phyloP scores from a whole-genome alignment of 2,329 filamentous ascomycete species.

The Orbilia oligospora region DNA sequence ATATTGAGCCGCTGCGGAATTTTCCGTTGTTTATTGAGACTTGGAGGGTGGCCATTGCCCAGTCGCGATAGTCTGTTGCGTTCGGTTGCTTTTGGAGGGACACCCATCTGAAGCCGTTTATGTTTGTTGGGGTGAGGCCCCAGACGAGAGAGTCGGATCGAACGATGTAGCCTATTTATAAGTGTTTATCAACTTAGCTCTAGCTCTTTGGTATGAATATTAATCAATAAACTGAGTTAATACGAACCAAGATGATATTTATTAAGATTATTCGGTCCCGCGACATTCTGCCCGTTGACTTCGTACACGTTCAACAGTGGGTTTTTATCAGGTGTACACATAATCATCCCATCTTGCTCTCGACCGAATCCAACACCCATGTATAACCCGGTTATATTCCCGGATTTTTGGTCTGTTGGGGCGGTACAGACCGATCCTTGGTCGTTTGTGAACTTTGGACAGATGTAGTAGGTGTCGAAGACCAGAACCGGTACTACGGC shows the following conservation, averaged over 20 bases:
- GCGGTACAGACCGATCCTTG: conserved; percentile 26
- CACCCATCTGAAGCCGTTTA: conserved; percentile 25
- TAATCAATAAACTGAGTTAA: too few relatives aligned
- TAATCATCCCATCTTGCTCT: conserved; percentile 51
- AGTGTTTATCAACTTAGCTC: too few relatives aligned
- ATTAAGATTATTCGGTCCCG: conserved; percentile 1
- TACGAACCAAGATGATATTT: conserved; percentile 34
- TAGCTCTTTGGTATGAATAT: too few relatives aligned
- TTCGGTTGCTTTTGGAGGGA: conserved; percentile 43
- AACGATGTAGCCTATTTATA: conserved; percentile 43
- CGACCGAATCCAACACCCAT: conserved; percentile 57
- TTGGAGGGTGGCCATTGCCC: conserved; percentile 38
- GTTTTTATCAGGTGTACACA: conserved; percentile 58
- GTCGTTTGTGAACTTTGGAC: conserved; percentile 37
- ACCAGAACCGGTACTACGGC: conserved; percentile 39
- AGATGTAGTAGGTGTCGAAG: conserved; percentile 41
- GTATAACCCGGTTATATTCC: conserved; percentile 35
- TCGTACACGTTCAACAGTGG: conserved; percentile 46
- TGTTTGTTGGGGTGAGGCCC: conserved; percentile 46
- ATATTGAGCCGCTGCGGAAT: conserved; percentile 29
- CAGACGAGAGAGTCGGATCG: conserved; percentile 9
- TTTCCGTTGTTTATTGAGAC: conserved; percentile 25
- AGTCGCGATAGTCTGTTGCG: conserved; percentile 35
- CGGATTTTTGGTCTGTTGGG: conserved; percentile 16
- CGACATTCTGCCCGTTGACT: conserved; percentile 37